phyloP scores from a whole-genome alignment of 2,329 filamentous ascomycete genomes.

The Fusarium sp. region DNA sequence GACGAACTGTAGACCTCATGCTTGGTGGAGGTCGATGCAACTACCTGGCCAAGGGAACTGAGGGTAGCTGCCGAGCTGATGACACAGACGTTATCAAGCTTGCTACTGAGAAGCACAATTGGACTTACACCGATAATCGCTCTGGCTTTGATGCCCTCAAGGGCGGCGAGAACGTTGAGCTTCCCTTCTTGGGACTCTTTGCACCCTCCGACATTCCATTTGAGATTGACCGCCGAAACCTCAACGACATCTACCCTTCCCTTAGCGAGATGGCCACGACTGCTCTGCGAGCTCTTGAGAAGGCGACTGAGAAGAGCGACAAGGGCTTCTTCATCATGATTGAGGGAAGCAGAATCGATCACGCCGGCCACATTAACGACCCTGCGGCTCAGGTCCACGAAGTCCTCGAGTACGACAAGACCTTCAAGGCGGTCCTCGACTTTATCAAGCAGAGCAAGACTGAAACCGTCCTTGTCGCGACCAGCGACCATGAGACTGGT shows the following conservation, averaged over 20 bases:
- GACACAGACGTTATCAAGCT: slow-evolving; percentile 79
- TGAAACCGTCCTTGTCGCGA: slow-evolving; percentile 85
- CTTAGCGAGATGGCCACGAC: slow-evolving; percentile 91
- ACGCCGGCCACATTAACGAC: slow-evolving; percentile 89
- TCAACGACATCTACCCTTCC: slow-evolving; percentile 85
- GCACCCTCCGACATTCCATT: slow-evolving; percentile 88
- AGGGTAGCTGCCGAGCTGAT: slow-evolving; percentile 86
- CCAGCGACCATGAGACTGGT: slow-evolving; percentile 96
- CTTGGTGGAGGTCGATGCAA: slow-evolving; percentile 93
- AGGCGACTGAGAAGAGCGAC: slow-evolving; percentile 84
- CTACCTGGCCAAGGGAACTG: slow-evolving; percentile 85
- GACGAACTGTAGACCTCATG: slow-evolving; percentile 90
- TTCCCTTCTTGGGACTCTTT: slow-evolving; percentile 89
- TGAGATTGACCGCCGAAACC: slow-evolving; percentile 87
- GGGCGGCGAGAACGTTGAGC: slow-evolving; percentile 73
- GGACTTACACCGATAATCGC: slow-evolving; percentile 80
- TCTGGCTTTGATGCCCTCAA: slow-evolving; percentile 81
- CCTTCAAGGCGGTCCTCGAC: slow-evolving; percentile 85
- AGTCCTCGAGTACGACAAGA: slow-evolving; percentile 92
- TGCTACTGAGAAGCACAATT: slow-evolving; percentile 81
- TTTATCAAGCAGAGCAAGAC: slow-evolving; percentile 82
- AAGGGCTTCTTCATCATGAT: slow-evolving; percentile 99
- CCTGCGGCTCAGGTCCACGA: slow-evolving; percentile 89
- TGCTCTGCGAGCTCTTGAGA: slow-evolving; percentile 82
- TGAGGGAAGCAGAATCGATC: slow-evolving; percentile 95